These are phyloP conservation scores for Sechiopsis laciniata DNA, from an alignment of 306 rosid species.

Conservation along the genomic window DNA sequence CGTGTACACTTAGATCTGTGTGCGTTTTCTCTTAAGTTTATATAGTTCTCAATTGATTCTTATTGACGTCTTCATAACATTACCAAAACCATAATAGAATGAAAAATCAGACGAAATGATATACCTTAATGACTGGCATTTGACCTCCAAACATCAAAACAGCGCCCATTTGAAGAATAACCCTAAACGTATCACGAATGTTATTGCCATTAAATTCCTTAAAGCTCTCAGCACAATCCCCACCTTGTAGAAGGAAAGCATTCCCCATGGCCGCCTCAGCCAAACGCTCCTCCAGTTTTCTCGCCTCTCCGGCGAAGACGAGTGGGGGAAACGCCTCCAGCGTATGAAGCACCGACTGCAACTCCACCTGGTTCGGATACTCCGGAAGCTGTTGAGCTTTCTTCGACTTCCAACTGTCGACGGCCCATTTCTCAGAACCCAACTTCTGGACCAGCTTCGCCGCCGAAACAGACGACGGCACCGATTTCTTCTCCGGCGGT, in stretches of 20 bases:
- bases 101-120: not conserved
- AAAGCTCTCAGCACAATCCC: conserved; percentile 97
- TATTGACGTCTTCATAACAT: no score
- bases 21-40: no score
- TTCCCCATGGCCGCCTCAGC: conserved; percentile 84
- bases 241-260: conserved; percentile 84
- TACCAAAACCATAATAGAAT: not conserved
- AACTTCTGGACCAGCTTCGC: conserved; percentile 29
- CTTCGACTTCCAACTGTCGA: conserved; percentile 74
- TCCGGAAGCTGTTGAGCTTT: conserved; percentile 86
- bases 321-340: conserved; percentile 88
- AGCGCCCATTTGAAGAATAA: conserved; percentile 88
- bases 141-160: conserved; percentile 96
- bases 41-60: no score
- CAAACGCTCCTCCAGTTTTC: conserved; percentile 66
- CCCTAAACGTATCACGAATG: conserved; percentile 86
- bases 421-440: conserved; percentile 45
- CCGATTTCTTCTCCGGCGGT: conserved; percentile 28
- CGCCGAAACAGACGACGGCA: conserved; percentile 9
- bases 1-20: no score
- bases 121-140: conserved; percentile 89
- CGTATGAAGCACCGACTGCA: conserved; percentile 62
- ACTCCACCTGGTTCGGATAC: conserved; percentile 64
- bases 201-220: conserved; percentile 92
- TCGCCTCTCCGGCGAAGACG: conserved; percentile 92